phyloP scores from a whole-genome alignment of 306 rosid species.

The Dalbergia oliveri region DNA sequence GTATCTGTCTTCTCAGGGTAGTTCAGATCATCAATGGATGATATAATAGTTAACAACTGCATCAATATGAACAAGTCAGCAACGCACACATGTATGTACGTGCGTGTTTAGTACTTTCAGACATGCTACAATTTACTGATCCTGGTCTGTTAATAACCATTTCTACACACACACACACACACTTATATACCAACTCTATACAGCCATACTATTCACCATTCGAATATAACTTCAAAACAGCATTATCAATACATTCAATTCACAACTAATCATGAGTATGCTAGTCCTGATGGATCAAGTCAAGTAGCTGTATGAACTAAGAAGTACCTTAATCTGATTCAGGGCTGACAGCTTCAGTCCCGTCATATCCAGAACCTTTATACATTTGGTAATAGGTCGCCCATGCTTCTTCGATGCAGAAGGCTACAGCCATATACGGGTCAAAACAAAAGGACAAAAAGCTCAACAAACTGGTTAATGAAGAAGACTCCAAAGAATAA shows the following conservation, averaged over 20 bases:
- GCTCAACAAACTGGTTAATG: conserved; percentile 19
- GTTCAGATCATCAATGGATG: conserved; percentile 92
- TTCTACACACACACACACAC: conserved; percentile 7
- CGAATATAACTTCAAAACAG: conserved; percentile 19
- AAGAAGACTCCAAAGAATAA: conserved; percentile 41
- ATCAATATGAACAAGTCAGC: conserved; percentile 45
- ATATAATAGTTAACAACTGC: conserved; percentile 84
- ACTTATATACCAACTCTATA: conserved; percentile 21
- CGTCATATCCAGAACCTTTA: conserved; percentile 96
- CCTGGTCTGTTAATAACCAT: conserved; percentile 19
- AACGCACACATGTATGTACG: conserved; percentile 7
- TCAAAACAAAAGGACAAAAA: conserved; percentile 44
- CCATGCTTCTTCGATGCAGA: conserved; percentile 83
- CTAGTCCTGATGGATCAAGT: conserved; percentile 8
- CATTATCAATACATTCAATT: conserved; percentile 23
- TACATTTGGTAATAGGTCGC: conserved; percentile 74
- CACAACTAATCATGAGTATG: conserved; percentile 22
- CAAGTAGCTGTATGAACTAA: conserved; percentile 29
- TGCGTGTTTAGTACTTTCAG: neutral
- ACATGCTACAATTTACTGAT: conserved; percentile 22
- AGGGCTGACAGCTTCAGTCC: conserved; percentile 93
- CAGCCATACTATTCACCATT: conserved; percentile 31
- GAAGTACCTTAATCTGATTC: conserved; percentile 82
- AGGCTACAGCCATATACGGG: conserved; percentile 63
- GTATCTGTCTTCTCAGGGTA: conserved; percentile 94